Evolutionary conservation across 2,329 filamentous ascomycete genomes (phyloP).

Genomic region (Colletotrichum magnum): DNA sequence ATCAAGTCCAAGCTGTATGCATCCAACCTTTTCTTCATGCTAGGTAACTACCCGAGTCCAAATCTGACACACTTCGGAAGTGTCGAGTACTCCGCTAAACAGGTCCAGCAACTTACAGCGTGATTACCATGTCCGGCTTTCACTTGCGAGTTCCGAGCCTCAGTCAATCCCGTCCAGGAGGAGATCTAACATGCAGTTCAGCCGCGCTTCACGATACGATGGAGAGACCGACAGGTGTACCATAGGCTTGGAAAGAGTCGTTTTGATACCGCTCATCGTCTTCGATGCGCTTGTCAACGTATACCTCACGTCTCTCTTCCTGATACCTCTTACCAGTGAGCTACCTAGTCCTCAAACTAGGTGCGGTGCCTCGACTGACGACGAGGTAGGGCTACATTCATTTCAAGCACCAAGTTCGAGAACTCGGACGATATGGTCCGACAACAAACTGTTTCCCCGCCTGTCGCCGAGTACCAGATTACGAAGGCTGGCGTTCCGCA

Average conservation of each 20-base stretch:
- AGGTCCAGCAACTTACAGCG: neutral
- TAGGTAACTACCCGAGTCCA: neutral
- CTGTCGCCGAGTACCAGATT: conserved; percentile 1
- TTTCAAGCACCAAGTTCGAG: conserved; percentile 10
- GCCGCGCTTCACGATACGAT: conserved; percentile 7
- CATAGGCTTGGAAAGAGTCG: neutral
- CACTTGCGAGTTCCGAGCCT: neutral
- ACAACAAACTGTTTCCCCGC: neutral
- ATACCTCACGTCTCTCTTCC: conserved; percentile 24
- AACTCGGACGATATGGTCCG: neutral
- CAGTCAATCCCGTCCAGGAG: too few species aligned
- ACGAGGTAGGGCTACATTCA: conserved; percentile 3
- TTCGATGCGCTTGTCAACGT: conserved; percentile 25
- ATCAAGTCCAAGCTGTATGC: conserved; percentile 19
- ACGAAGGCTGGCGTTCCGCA: conserved; percentile 11
- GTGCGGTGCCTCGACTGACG: neutral
- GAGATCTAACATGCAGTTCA: neutral
- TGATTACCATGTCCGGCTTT: conserved; percentile 1
- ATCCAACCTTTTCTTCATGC: conserved; percentile 8
- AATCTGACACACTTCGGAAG: too few species aligned
- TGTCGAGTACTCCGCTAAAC: neutral
- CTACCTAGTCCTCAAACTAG: neutral
- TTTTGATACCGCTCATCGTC: conserved; percentile 11
- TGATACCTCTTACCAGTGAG: conserved; percentile 19
- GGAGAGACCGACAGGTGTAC: neutral